Evolutionary conservation across 164 flowering plant species (phyloP), one percentile per base, ranked within the genome.

Genomic region (Piper longum): DNA sequence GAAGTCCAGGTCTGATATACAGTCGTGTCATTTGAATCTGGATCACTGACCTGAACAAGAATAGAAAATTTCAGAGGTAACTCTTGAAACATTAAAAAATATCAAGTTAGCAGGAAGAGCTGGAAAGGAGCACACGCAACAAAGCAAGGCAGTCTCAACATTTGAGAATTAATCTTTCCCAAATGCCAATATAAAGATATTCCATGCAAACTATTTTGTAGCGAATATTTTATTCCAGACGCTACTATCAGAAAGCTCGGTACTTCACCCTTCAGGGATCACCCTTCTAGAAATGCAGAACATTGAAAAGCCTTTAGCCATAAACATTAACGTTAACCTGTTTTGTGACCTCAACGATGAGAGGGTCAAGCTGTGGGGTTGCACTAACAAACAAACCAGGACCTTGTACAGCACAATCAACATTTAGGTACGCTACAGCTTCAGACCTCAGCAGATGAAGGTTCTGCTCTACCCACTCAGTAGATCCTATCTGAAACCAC

Each of bases 321-420:
- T 48, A 14, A 48, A 13, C 12, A 48, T 41, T 14, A 26, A 26
- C 36, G 16, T 43, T 48, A 56, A 88, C 98, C 92, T 84, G 75
- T 71, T 88, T 88, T 62, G 87, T 81, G 66, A 86, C 85, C 63
- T 87, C 88, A 67, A 84, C 55, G 44, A 93, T 68, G 67, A 93
- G 86, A 75, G 78, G 70, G 66, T 93, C 99, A 18, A 93, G 78
- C 78, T 90, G 99, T 43, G 99, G 97, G 77, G 97, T 85, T 62
- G 96, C 79, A 62, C 84, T 65, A 58, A 82, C 88, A 78, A 84
- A 90, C 54, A 93, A 80, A 18, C 97, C 97, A n/a, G 92, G 84
- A 56, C 99, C 99, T 82, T 90, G 97, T 79, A 83, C 97, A 0
- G 99, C 99, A 82, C 99, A 90, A 69, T 93, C 99, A 62, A 93